A percentile compares a stretch with the other conserved stretches of the same genome.
These are phyloP conservation scores for Penicillium canescens DNA, from an alignment of 495 filamentous ascomycete species.

Conservation along the genomic window DNA sequence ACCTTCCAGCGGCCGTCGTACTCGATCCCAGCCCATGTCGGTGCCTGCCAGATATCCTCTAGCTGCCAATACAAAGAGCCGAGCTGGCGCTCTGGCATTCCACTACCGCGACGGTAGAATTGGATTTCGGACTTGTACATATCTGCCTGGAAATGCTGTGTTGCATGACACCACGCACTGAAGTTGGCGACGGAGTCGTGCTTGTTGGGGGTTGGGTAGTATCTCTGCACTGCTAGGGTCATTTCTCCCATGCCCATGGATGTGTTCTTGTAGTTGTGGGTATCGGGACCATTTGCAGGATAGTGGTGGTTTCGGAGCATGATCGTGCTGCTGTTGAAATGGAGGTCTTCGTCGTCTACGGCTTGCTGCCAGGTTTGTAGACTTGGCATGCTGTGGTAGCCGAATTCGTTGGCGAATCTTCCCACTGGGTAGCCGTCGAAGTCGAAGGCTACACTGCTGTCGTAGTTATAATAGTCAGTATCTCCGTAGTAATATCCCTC, in stretches of 20 bases:
- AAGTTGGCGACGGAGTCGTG: slow-evolving; percentile 61
- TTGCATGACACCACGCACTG: slow-evolving; percentile 67
- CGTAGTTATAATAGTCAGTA: slow-evolving; percentile 71
- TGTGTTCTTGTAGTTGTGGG: slow-evolving; percentile 37
- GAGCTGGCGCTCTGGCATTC: slow-evolving; percentile 59
- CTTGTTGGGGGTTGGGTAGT: slow-evolving; percentile 64
- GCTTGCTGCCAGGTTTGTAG: slow-evolving; percentile 62
- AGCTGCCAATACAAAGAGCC: slow-evolving; percentile 70
- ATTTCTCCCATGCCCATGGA: slow-evolving; percentile 60
- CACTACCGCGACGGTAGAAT: slow-evolving; percentile 65
- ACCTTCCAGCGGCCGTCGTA: slow-evolving; percentile 67
- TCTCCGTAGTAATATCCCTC: slow-evolving; percentile 61
- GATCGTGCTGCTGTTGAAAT: slow-evolving; percentile 62
- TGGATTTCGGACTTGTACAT: slow-evolving; percentile 64
- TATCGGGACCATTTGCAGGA: slow-evolving; percentile 48
- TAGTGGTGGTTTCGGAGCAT: slow-evolving; percentile 68
- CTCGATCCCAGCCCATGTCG: slow-evolving; percentile 66
- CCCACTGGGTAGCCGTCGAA: slow-evolving; percentile 56
- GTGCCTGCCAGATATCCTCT: slow-evolving; percentile 70
- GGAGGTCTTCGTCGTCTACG: slow-evolving; percentile 48
- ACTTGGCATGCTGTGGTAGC: slow-evolving; percentile 67
- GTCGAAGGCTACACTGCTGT: slow-evolving; percentile 57
- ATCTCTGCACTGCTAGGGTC: slow-evolving; percentile 59
- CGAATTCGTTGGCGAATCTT: slow-evolving; percentile 69
- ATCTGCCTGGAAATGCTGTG: slow-evolving; percentile 69